These are phyloP conservation scores for Rhododendron molle DNA, from an alignment of 148 eudicot species.

Conservation along the genomic window DNA sequence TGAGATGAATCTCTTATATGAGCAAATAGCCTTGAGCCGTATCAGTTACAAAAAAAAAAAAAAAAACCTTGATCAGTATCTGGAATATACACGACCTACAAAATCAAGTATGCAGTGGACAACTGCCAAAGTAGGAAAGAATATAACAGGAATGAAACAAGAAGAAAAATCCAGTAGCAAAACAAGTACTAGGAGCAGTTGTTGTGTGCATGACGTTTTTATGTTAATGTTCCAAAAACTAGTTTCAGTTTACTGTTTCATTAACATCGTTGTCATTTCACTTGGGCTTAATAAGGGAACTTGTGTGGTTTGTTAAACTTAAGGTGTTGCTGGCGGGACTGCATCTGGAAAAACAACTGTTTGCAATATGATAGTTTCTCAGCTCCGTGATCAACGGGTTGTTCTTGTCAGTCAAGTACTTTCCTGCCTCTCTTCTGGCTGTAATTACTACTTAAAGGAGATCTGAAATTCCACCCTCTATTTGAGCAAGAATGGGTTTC, in stretches of 20 bases:
- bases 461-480: background rate
- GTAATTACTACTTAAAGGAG: constrained; percentile 63
- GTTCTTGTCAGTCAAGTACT: constrained; percentile 93
- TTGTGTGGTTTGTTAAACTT: background rate
- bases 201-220: background rate
- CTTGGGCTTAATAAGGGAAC: background rate
- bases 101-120: background rate
- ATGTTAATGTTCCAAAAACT: background rate
- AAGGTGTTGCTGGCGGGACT: constrained; percentile 98
- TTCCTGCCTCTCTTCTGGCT: constrained; percentile 20
- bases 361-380: constrained; percentile 97
- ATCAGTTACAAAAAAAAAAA: background rate
- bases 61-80: background rate
- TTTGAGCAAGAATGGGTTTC: background rate
- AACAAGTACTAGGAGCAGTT: background rate
- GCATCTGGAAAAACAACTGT: constrained; percentile 98
- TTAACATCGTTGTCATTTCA: background rate
- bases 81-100: background rate
- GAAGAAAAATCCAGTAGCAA: background rate
- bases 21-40: background rate
- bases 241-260: background rate
- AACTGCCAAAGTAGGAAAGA: background rate
- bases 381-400: constrained; percentile 98
- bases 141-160: background rate
- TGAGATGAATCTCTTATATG: background rate